Conservation (phyloP, 768 basidiomycete genomes). For the Boletus vermiculosoides region DNA sequence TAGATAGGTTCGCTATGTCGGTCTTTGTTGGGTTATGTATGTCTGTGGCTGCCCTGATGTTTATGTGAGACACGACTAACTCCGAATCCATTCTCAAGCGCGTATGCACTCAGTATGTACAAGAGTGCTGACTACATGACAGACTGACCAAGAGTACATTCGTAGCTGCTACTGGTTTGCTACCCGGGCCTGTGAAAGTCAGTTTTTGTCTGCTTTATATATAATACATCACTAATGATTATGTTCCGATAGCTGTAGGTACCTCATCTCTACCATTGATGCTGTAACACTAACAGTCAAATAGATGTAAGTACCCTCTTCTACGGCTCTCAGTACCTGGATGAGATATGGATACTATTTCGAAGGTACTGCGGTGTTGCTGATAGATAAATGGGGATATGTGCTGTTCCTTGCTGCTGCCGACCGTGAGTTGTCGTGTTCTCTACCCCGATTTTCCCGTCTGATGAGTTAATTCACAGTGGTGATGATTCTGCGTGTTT, state of each 20-base stretch:
- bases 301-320: constrained; percentile 10
- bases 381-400: not conserved
- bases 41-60: no score
- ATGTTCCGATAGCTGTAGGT: constrained; percentile 3
- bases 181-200: constrained; percentile 8
- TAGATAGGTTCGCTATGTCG: no score
- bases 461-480: constrained; percentile 2
- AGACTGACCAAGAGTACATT: not conserved
- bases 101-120: constrained; percentile 2
- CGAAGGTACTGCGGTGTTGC: not conserved
- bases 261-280: not conserved
- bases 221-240: not conserved
- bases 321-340: no score
- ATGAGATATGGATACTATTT: not conserved
- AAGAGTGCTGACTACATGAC: not conserved
- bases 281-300: not conserved
- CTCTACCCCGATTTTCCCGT: not conserved
- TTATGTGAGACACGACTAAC: no score
- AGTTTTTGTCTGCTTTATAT: not conserved
- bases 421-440: constrained; percentile 4
- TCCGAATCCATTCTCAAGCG: not conserved
- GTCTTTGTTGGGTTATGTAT: no score
- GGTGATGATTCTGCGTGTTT: constrained; percentile 19
- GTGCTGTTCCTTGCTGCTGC: not conserved
- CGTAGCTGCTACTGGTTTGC: constrained; percentile 2